Percentiles rank a stretch among this genome's conserved stretches.
Evolutionary conservation across 257 asterid species (phyloP).

Genomic region (Solanum sejunctum): DNA sequence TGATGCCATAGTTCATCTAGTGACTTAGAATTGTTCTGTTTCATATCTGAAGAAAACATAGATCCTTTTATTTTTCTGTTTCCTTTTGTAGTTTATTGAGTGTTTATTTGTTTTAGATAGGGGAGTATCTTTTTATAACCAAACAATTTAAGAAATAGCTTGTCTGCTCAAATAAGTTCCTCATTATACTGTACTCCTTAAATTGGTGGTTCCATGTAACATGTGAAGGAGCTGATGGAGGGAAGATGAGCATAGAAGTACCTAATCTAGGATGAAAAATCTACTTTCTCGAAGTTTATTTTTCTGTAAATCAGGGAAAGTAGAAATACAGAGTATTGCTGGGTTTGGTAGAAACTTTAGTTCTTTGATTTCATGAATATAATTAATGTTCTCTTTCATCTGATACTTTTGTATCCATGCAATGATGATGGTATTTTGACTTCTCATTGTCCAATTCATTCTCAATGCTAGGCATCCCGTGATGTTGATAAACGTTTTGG

Average conservation of each 20-base stretch:
- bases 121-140: neutral
- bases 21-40: neutral
- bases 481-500: slow-evolving; percentile 89
- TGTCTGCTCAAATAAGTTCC: neutral
- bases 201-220: neutral
- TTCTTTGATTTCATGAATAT: neutral
- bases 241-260: neutral
- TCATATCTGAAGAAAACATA: neutral
- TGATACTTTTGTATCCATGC: neutral
- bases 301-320: neutral
- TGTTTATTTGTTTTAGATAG: neutral
- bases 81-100: neutral
- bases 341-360: neutral
- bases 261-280: neutral
- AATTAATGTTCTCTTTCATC: neutral
- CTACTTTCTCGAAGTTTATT: neutral
- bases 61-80: neutral
- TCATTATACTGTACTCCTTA: neutral
- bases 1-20: neutral
- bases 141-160: neutral
- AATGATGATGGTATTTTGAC: neutral
- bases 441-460: neutral
- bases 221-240: neutral
- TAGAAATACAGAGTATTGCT: neutral
- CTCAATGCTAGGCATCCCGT: slow-evolving; percentile 62